Conservation (phyloP, 495 filamentous ascomycete genomes). For the Recurvomyces mirabilis region DNA sequence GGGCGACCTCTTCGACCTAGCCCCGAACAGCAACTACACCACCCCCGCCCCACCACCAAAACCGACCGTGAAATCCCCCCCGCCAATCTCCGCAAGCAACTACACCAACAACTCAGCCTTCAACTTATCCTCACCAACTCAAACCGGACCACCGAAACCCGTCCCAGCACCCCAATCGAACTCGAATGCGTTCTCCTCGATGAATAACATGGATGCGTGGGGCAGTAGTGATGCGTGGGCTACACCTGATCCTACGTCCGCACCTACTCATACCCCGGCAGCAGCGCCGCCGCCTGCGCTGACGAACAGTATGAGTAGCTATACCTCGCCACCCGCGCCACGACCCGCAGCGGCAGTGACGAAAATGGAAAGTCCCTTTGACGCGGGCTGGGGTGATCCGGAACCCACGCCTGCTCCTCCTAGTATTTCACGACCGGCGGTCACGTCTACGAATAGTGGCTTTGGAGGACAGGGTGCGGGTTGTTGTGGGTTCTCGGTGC, state of each 20-base stretch:
- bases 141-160: constrained; percentile 27
- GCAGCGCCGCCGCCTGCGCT: constrained; percentile 4
- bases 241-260: constrained; percentile 21
- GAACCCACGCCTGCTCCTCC: constrained; percentile 7
- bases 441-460: not conserved
- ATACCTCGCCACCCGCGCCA: too few relatives aligned
- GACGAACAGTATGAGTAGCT: constrained; percentile 1
- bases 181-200: constrained; percentile 32
- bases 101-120: constrained; percentile 50
- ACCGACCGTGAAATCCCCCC: constrained; percentile 21
- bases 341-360: constrained; percentile 9
- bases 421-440: too few relatives aligned
- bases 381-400: constrained; percentile 17
- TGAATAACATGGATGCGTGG: constrained; percentile 40
- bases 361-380: constrained; percentile 16
- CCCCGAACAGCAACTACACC: constrained; percentile 27
- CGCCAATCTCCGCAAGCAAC: constrained; percentile 12
- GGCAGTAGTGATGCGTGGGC: constrained; percentile 36
- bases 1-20: constrained; percentile 74
- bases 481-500: constrained; percentile 22
- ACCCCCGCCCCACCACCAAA: constrained; percentile 24
- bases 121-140: constrained; percentile 54
- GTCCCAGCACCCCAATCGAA: constrained; percentile 19
- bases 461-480: constrained; percentile 38
- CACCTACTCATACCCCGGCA: constrained; percentile 5